A percentile compares a stretch with the other conserved stretches of the same genome.
Evolutionary conservation across 108 stramenopile species (phyloP).

Genomic region (Skeletonema menzelii): DNA sequence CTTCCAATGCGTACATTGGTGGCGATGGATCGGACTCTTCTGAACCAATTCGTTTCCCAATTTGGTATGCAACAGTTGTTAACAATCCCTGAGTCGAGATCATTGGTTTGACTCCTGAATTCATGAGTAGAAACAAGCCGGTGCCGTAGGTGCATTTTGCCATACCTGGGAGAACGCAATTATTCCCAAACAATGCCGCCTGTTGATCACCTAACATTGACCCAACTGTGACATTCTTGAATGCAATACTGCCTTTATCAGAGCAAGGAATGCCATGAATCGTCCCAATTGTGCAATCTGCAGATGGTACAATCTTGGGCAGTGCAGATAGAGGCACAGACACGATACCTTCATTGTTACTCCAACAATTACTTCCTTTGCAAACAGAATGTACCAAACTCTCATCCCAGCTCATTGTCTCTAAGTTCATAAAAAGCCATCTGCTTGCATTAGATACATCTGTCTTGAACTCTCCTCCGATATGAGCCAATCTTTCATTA

Average conservation of each 20-base stretch:
- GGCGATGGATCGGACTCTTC: background rate
- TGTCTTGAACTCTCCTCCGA: slow-evolving; percentile 80
- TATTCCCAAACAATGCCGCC: slow-evolving; percentile 95
- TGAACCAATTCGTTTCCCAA: slow-evolving; percentile 46
- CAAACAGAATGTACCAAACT: slow-evolving; percentile 67
- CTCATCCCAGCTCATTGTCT: slow-evolving; percentile 86
- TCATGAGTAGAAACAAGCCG: slow-evolving; percentile 97
- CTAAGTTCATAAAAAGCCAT: slow-evolving; percentile 92
- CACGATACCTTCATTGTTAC: background rate
- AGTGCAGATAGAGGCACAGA: slow-evolving; percentile 59
- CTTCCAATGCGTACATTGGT: slow-evolving; percentile 95
- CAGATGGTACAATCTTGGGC: slow-evolving; percentile 71
- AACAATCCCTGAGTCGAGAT: slow-evolving; percentile 86
- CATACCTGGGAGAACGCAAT: slow-evolving; percentile 87
- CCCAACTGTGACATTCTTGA: slow-evolving; percentile 78
- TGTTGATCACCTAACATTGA: slow-evolving; percentile 97
- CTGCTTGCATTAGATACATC: slow-evolving; percentile 96
- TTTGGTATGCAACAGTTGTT: slow-evolving; percentile 95
- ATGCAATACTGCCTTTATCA: slow-evolving; percentile 10
- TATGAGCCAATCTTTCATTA: slow-evolving; percentile 58
- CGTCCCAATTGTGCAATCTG: slow-evolving; percentile 47
- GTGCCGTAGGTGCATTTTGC: slow-evolving; percentile 98
- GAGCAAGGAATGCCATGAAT: slow-evolving; percentile 48
- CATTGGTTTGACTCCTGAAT: slow-evolving; percentile 80
- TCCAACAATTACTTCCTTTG: slow-evolving; percentile 34